Percentiles rank a stretch among this genome's conserved stretches.
Conservation (phyloP, 2,329 filamentous ascomycete species). For the Elsinoe arachidis region DNA sequence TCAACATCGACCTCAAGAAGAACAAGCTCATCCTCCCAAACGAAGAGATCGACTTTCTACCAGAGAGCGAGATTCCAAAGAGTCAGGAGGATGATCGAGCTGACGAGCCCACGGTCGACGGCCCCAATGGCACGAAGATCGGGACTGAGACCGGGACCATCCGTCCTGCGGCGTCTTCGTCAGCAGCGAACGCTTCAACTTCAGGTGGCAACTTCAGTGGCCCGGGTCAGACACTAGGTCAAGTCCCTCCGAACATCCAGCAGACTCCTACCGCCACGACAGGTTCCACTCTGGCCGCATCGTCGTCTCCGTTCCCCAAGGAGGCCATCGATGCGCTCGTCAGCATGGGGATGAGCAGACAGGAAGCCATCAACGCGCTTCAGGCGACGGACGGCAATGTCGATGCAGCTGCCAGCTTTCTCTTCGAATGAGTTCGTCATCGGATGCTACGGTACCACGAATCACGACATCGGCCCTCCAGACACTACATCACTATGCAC, state of each 20-base stretch:
- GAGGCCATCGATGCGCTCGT: constrained; percentile 68
- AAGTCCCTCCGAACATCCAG: constrained; percentile 13
- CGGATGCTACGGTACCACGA: too few relatives aligned
- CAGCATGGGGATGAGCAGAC: constrained; percentile 65
- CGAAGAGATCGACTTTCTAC: constrained; percentile 79
- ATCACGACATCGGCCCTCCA: too few relatives aligned
- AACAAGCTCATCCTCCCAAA: constrained; percentile 83
- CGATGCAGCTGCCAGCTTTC: constrained; percentile 74
- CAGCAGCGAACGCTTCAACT: constrained; percentile 25
- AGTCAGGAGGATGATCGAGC: constrained; percentile 61
- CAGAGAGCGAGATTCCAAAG: constrained; percentile 91
- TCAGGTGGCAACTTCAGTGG: constrained; percentile 23
- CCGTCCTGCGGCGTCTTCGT: constrained; percentile 39
- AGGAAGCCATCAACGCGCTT: constrained; percentile 70
- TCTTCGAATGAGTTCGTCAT: constrained; percentile 41
- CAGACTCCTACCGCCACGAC: constrained; percentile 16
- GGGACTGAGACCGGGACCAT: constrained; percentile 76
- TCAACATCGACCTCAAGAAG: constrained; percentile 76
- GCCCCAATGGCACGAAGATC: constrained; percentile 81
- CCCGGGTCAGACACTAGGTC: constrained; percentile 26
- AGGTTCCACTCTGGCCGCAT: constrained; percentile 13
- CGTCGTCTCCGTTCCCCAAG: constrained; percentile 40
- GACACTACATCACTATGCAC: not conserved
- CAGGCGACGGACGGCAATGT: constrained; percentile 78
- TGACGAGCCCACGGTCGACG: constrained; percentile 74